These are phyloP conservation scores for Nicotiana paniculata DNA, from an alignment of 257 asterid genomes.

Conservation along the genomic window DNA sequence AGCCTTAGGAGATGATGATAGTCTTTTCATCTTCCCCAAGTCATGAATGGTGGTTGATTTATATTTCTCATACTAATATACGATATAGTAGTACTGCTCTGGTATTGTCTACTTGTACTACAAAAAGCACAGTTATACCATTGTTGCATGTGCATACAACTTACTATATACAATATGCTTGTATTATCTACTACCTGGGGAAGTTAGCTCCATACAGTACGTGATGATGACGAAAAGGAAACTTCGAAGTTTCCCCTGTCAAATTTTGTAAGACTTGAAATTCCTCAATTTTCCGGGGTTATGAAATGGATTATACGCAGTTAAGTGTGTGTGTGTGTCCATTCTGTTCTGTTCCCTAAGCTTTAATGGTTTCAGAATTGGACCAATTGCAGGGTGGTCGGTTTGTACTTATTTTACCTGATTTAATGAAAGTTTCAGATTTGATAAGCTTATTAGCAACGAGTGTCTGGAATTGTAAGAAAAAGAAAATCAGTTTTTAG, in stretches of 20 bases:
- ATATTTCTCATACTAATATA: background rate
- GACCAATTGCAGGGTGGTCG: background rate
- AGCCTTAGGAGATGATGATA: conserved; percentile 58
- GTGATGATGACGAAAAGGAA: conserved; percentile 3
- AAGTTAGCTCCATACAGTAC: background rate
- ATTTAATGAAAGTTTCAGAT: background rate
- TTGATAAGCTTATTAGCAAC: background rate
- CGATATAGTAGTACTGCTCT: background rate
- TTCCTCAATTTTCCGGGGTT: background rate
- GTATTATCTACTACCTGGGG: background rate
- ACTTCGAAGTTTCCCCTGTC: background rate
- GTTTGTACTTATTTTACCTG: background rate
- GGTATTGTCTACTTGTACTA: background rate
- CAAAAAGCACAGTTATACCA: background rate
- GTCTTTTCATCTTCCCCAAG: conserved; percentile 14
- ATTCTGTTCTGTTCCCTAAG: background rate
- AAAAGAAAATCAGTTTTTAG: background rate
- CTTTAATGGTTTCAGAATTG: background rate
- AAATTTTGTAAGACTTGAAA: conserved; percentile 3
- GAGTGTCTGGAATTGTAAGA: background rate
- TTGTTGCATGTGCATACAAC: background rate
- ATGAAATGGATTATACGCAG: background rate
- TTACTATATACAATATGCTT: background rate
- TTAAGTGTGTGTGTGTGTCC: background rate
- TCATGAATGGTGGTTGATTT: background rate